Conservation (phyloP, 2,329 filamentous ascomycete genomes). For the Zasmidium citrigriseum region DNA sequence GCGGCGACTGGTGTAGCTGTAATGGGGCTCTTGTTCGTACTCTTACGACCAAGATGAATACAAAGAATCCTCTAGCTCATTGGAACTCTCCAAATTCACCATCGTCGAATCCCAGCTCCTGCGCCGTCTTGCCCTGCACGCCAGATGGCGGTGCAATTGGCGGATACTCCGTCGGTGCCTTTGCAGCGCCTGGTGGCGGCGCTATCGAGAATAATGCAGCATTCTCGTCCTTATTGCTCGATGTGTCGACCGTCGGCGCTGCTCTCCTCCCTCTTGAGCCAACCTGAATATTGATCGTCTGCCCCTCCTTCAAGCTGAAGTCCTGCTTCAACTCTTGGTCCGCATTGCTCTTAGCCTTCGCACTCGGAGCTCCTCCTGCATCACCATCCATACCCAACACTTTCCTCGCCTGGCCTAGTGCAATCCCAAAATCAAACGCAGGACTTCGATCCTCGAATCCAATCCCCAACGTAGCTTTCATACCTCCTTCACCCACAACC, state of each 20-base stretch:
- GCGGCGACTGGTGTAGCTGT: constrained; percentile 44
- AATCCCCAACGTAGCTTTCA: constrained; percentile 78
- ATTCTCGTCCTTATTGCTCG: constrained; percentile 43
- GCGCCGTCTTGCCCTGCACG: constrained; percentile 36
- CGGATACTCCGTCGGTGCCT: constrained; percentile 55
- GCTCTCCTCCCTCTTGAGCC: constrained; percentile 56
- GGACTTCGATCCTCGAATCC: constrained; percentile 86
- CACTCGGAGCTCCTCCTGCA: constrained; percentile 57
- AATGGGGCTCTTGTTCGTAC: constrained; percentile 37
- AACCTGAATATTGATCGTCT: constrained; percentile 83
- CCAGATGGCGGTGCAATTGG: constrained; percentile 67
- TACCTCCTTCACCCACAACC: constrained; percentile 72
- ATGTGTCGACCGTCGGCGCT: constrained; percentile 32
- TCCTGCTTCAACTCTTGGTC: constrained; percentile 64
- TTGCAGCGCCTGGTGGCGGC: constrained; percentile 60
- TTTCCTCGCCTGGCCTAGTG: constrained; percentile 75
- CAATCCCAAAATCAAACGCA: constrained; percentile 82
- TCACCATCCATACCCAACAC: constrained; percentile 62
- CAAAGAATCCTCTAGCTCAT: constrained; percentile 33
- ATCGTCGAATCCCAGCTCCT: constrained; percentile 80
- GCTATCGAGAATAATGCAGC: constrained; percentile 69
- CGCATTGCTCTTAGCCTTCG: constrained; percentile 41
- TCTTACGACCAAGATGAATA: constrained; percentile 35
- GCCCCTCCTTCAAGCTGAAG: constrained; percentile 83
- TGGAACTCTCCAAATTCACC: constrained; percentile 86